Evolutionary conservation across 2,329 filamentous ascomycete genomes (phyloP), one percentile per base, ranked within the genome.

Genomic region (Pestalotiopsis fici): DNA sequence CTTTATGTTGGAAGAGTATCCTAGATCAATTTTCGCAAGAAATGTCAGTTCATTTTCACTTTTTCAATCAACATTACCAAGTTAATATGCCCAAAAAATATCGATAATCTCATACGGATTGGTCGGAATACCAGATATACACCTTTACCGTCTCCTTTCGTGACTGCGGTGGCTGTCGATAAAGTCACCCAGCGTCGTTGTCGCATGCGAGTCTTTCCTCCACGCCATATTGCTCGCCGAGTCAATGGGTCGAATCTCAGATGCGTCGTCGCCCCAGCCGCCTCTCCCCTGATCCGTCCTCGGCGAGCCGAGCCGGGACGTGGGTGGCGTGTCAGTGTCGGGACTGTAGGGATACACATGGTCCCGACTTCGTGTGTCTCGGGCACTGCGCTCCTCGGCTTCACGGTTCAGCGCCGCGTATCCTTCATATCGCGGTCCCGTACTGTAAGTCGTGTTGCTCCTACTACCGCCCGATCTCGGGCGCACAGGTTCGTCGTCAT

Each of bases 151-250:
- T 21, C 11, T 50, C 43, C 43, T 7, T n/a, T 21, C 18, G 9
- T 18, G 43, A 6, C 9, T 23, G 2, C 43, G 43, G 21, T 50
- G 43, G 18, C 43, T 50, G 21, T 55, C 28, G 18, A 65, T 69
- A 18, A 68, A 68, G 15, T 39, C 56, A 6, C 63, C 57, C 11
- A 63, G 28, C 18, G 39, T 56, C 9, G 63, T 68, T 11, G 62
- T 43, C 7, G 55, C 61, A 15, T 62, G 56, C 28, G 60, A 54
- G 13, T 31, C 25, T 43, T 55, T 64, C 25, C 37, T 35, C 67
- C 67, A 68, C 27, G n/a, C 15, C 5, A 68, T 23, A 15, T 71
- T 69, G 25, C 57, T 64, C 23, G 66, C 65, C 15, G 65, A 67
- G 31, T 69, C 68, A 21, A 57, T 47, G 11, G 68, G 68, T 15